Percentiles rank a stretch among this genome's conserved stretches.
Evolutionary conservation across 371 early-diverging fungal genomes (phyloP).

Genomic region (Mucor velutinosus): DNA sequence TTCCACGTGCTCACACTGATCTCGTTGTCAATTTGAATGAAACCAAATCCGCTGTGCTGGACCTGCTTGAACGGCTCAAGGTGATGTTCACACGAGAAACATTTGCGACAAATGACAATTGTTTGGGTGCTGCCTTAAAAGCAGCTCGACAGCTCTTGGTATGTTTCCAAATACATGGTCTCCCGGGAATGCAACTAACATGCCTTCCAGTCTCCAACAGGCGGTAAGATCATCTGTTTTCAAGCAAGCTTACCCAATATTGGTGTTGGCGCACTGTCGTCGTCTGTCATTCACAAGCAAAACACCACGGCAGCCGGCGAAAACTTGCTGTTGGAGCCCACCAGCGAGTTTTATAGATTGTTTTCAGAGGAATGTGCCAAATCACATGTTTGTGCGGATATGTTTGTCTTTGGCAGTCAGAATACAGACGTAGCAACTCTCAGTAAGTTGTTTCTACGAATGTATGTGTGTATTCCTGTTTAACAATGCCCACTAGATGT

Average conservation of each 20-base stretch:
- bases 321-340: conserved; percentile 62
- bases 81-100: conserved; percentile 18
- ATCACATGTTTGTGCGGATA: conserved; percentile 79
- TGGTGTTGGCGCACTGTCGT: conserved; percentile 63
- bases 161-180: conserved; percentile 6
- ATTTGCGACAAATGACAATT: conserved; percentile 31
- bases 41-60: conserved; percentile 56
- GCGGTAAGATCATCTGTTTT: conserved; percentile 80
- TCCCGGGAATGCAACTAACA: not conserved
- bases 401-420: conserved; percentile 77
- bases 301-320: conserved; percentile 44
- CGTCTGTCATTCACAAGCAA: conserved; percentile 38
- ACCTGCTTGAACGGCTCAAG: conserved; percentile 59
- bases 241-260: conserved; percentile 68
- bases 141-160: conserved; percentile 73
- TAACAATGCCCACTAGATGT: conserved; percentile 42
- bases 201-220: conserved; percentile 57
- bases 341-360: conserved; percentile 75
- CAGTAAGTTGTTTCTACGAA: conserved; percentile 38
- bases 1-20: conserved; percentile 72
- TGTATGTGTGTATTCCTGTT: not conserved
- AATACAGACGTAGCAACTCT: conserved; percentile 84
- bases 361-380: conserved; percentile 80
- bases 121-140: conserved; percentile 72
- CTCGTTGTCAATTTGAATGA: conserved; percentile 78